Conservation (phyloP, 306 rosid genomes). For the Glycine tomentella region DNA sequence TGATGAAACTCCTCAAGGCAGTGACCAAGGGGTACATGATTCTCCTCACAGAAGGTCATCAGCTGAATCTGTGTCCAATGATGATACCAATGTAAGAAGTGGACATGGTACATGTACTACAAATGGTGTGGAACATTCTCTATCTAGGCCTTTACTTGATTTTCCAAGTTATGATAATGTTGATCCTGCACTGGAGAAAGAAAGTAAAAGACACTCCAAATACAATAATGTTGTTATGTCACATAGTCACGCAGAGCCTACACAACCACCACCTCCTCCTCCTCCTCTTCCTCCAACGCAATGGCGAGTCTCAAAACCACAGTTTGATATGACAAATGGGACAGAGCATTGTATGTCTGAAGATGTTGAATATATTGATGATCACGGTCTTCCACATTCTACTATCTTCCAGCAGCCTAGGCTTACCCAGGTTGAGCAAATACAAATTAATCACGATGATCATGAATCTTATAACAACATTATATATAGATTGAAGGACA, state of each 20-base stretch:
- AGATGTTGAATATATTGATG: slow-evolving; percentile 39
- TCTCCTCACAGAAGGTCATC: slow-evolving; percentile 62
- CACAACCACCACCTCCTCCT: slow-evolving; percentile 70
- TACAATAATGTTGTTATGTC: slow-evolving; percentile 42
- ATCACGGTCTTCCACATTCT: slow-evolving; percentile 52
- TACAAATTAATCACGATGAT: slow-evolving; percentile 48
- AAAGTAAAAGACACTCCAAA: slow-evolving; percentile 46
- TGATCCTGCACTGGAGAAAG: slow-evolving; percentile 54
- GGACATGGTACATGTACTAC: slow-evolving; percentile 42
- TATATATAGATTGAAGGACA: slow-evolving; percentile 46
- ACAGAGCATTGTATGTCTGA: slow-evolving; percentile 44
- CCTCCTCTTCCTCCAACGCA: slow-evolving; percentile 77
- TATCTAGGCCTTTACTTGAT: slow-evolving; percentile 67
- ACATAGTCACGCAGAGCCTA: slow-evolving; percentile 50
- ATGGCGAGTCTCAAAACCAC: slow-evolving; percentile 63
- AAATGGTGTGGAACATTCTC: slow-evolving; percentile 59
- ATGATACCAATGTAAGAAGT: slow-evolving; percentile 47
- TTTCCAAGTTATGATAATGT: slow-evolving; percentile 78
- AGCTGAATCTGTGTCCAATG: slow-evolving; percentile 53
- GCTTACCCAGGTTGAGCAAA: slow-evolving; percentile 49
- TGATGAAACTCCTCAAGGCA: slow-evolving; percentile 64
- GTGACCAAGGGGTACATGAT: slow-evolving; percentile 59
- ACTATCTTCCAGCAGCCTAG: slow-evolving; percentile 50
- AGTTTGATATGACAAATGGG: slow-evolving; percentile 58
- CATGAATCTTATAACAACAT: slow-evolving; percentile 47